A percentile compares a stretch with the other conserved stretches of the same genome.
These are phyloP conservation scores for Solanum rostratum DNA, from an alignment of 257 asterid species.

Conservation along the genomic window DNA sequence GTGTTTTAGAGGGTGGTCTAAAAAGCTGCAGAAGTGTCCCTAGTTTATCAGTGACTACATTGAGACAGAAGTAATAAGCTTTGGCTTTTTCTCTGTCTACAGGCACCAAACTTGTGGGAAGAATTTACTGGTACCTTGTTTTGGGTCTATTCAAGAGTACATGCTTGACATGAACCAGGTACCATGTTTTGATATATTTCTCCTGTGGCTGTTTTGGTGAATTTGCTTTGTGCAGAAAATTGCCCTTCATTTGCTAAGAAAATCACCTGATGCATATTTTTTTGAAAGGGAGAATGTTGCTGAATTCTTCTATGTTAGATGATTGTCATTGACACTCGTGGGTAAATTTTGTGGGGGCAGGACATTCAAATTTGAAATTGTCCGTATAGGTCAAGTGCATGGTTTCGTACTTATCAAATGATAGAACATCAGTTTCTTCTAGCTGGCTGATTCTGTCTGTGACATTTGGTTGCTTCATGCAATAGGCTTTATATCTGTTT, in stretches of 20 bases:
- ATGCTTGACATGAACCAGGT: constrained; percentile 3
- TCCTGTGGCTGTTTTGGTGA: constrained; percentile 2
- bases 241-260: not conserved
- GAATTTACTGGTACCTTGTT: constrained; percentile 6
- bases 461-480: not conserved
- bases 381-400: not conserved
- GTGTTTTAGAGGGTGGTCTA: not conserved
- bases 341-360: not conserved
- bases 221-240: not conserved
- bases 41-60: constrained; percentile 2
- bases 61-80: constrained; percentile 6
- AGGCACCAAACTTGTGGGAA: constrained; percentile 6
- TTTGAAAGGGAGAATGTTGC: not conserved
- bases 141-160: constrained; percentile 10
- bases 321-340: not conserved
- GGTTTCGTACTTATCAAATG: not conserved
- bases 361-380: not conserved
- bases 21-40: constrained; percentile 1
- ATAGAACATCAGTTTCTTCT: not conserved
- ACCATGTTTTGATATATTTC: constrained; percentile 2
- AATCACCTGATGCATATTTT: not conserved
- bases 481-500: not conserved
- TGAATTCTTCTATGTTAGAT: not conserved
- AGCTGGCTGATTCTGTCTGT: not conserved
- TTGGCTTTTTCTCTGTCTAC: constrained; percentile 7